A percentile compares a stretch with the other conserved stretches of the same genome.
phyloP scores from a whole-genome alignment of 192 early-diverging fungal species.

The Neocallimastix lanati region DNA sequence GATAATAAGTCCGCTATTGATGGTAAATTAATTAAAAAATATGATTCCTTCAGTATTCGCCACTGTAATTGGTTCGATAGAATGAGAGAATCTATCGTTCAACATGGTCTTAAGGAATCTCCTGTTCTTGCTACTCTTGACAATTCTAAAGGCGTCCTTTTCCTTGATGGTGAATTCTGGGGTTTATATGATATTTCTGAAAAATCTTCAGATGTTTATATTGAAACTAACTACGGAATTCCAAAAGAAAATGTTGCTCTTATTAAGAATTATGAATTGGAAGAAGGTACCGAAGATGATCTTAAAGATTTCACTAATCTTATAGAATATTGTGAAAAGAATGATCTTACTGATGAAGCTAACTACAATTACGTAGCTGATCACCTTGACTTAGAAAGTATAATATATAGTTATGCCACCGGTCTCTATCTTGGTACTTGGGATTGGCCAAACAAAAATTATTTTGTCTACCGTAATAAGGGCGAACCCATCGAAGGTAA shows the following conservation, averaged over 20 bases:
- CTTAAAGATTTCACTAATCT: background rate
- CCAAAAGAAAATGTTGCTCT: background rate
- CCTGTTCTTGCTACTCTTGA: background rate
- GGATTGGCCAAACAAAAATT: background rate
- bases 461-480: background rate
- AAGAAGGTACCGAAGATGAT: background rate
- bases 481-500: background rate
- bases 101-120: background rate
- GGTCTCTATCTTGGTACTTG: background rate
- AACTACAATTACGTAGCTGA: background rate
- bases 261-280: background rate
- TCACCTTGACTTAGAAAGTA: background rate
- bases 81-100: background rate
- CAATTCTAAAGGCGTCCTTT: background rate
- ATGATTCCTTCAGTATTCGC: background rate
- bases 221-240: background rate
- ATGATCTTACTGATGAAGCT: background rate
- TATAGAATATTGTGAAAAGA: background rate
- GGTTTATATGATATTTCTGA: background rate
- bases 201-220: background rate
- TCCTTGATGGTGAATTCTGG: background rate
- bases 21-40: background rate
- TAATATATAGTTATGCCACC: background rate
- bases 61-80: background rate
- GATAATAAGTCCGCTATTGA: background rate